phyloP scores from a whole-genome alignment of 1,284 basidiomycete species.

The Fomitopsis betulina region DNA sequence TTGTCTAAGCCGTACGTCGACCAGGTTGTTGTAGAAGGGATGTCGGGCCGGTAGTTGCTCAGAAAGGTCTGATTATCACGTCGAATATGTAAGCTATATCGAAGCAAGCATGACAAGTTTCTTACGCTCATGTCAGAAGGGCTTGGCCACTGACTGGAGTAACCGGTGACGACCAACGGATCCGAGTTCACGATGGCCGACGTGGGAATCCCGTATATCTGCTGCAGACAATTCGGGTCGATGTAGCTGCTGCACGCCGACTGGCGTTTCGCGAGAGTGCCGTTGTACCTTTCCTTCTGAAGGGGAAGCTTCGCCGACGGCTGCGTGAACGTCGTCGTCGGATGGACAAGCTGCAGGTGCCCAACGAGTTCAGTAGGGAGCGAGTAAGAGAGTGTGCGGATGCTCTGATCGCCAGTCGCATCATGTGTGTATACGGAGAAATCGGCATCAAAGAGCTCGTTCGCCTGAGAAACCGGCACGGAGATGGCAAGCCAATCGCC shows the following conservation, averaged over 20 bases:
- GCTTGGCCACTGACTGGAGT: conserved; percentile 52
- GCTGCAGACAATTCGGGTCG: conserved; percentile 51
- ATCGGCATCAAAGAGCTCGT: conserved; percentile 31
- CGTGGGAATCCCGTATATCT: conserved; percentile 48
- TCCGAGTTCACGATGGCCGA: conserved; percentile 40
- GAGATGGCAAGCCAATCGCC: conserved; percentile 18
- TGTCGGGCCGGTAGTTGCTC: conserved; percentile 43
- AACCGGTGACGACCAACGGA: conserved; percentile 52
- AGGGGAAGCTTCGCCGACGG: neutral
- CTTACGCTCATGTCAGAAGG: conserved; percentile 40
- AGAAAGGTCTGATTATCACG: conserved; percentile 44
- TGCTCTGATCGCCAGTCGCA: conserved; percentile 24
- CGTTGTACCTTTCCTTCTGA: conserved; percentile 31
- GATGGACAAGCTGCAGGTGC: conserved; percentile 38
- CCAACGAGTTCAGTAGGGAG: conserved; percentile 33
- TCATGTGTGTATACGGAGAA: conserved; percentile 36
- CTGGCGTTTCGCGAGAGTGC: conserved; percentile 31
- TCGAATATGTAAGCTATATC: neutral
- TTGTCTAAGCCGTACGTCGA: conserved; percentile 51
- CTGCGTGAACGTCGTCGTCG: conserved; percentile 29
- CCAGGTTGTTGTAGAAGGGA: conserved; percentile 42
- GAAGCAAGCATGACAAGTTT: conserved; percentile 18
- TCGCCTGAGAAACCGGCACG: conserved; percentile 29
- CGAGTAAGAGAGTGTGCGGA: conserved; percentile 39
- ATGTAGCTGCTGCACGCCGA: conserved; percentile 22